These are phyloP conservation scores for Catharanthus roseus DNA, from an alignment of 257 asterid genomes.

Conservation along the genomic window DNA sequence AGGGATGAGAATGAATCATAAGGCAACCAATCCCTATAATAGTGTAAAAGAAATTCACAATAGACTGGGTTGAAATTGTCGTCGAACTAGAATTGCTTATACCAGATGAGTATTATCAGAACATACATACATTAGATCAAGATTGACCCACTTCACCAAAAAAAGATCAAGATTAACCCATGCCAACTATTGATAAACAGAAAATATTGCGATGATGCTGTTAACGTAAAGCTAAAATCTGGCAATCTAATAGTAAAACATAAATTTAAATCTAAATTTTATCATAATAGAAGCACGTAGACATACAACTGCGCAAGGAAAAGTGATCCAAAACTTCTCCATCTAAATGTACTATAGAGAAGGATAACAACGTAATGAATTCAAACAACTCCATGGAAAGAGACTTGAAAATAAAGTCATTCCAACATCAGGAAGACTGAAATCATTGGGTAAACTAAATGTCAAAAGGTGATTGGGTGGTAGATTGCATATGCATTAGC, in stretches of 20 bases:
- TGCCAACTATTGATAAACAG: background rate
- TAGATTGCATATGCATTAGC: background rate
- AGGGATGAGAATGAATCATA: background rate
- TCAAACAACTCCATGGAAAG: background rate
- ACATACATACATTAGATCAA: background rate
- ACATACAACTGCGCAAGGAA: background rate
- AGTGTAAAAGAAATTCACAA: background rate
- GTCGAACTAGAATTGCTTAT: background rate
- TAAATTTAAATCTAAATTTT: background rate
- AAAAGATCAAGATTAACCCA: background rate
- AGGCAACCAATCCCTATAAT: background rate
- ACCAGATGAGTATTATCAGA: background rate
- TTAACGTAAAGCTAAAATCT: background rate
- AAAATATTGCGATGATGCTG: background rate
- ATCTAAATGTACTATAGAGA: background rate
- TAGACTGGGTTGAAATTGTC: background rate
- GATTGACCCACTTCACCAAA: background rate
- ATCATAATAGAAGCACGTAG: background rate
- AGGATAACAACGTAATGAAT: background rate
- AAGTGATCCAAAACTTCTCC: background rate
- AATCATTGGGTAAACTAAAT: background rate
- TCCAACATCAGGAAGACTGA: background rate
- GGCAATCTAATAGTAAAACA: background rate
- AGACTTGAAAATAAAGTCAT: background rate
- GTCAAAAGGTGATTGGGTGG: background rate